Evolutionary conservation across 2,329 filamentous ascomycete genomes (phyloP), one percentile per base, ranked within the genome.

Genomic region (Apiospora koreana): DNA sequence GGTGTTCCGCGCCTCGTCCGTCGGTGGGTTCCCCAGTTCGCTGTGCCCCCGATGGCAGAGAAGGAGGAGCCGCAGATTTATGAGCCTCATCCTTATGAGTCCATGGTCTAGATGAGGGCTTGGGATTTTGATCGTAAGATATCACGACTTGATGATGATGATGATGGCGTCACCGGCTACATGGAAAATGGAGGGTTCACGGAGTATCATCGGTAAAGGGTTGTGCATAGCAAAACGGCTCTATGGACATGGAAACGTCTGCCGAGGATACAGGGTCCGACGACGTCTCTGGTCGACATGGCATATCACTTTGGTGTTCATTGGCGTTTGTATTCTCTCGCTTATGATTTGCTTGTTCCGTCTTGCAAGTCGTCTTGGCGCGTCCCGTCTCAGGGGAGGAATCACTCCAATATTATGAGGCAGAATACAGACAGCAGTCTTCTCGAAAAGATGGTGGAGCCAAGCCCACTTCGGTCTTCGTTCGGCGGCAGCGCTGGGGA

Each of bases 1-100:
- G 83, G 85, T 67, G 79, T 80, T n/a, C 82, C 83, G 31, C 76
- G 79, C 64, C 79, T 87, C 38, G 77, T 80, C 42, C 84, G 85
- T 62, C 82, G 78, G 69, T 87, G 85, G 85, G 75, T 81, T 58
- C 84, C 84, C 2, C 75, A 79, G 54, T 79, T 79, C 58, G 68
- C 74, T 46, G 73, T 73, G 31, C 50, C 70, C 18, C 72, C 71
- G n/a, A 75, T 74, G 67, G 45, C 66, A 25, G 69, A 65, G 28
- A 50, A 68, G 31, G 72, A 70, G 69, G 73, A 74, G 48, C 74
- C 72, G 67, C 21, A 5, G 42, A 67, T 25, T 46, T 38, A 68
- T n/a, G 43, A 68, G 45, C 45, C 66, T 23, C 66, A 66, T 12
- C 64, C 64, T 14, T 35, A 43, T 25, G 64, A 66, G 8, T 66